Evolutionary conservation across 2,329 filamentous ascomycete species (phyloP), one percentile per base, ranked within the genome.

Genomic region (Paraconiothyrium sp.): DNA sequence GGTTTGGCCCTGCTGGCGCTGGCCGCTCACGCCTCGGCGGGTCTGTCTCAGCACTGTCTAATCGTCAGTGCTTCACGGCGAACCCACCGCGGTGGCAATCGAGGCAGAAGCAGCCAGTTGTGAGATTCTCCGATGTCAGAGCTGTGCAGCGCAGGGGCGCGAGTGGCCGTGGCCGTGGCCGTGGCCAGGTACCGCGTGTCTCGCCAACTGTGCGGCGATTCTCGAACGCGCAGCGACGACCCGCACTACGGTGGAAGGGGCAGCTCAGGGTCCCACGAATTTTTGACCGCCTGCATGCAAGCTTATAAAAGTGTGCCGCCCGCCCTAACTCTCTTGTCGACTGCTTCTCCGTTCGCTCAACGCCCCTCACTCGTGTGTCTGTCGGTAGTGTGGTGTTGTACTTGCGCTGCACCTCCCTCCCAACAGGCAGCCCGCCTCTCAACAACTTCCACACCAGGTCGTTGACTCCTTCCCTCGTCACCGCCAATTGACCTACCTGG

Each of bases 31-130:
- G 41, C 11, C 37, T 41, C 37, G 35, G 35, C 39, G n/a, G 9
- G 47, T 22, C 56, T 39, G 47, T 22, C 56, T 39, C 32, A 11
- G 22, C 14, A 24, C 3, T 10, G 16, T 22, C 48, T 13, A 35
- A 16, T n/a, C 39, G 58, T 54, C 50, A 57, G 56, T 55, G 55
- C 51, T 39, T 34, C 2, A 9, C 32, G 35, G n/a, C 3, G 47
- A 37, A 32, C 9, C 52, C 60, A 56, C 50, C 20, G 55, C 57
- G 54, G 61, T 63, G 61, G 61, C 57, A 60, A 60, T 55, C 16
- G 46, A 43, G 22, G 13, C 16, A 30, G n/a, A 44, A 46, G n/a
- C 16, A 41, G 24, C 50, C 50, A 49, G 30, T 46, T 27, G 44
- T 24, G 20, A 13, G 35, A 20, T 14, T 43, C 22, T 30, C 51